phyloP scores from a whole-genome alignment of 192 early-diverging fungal genomes.

The Coemansia sp. region DNA sequence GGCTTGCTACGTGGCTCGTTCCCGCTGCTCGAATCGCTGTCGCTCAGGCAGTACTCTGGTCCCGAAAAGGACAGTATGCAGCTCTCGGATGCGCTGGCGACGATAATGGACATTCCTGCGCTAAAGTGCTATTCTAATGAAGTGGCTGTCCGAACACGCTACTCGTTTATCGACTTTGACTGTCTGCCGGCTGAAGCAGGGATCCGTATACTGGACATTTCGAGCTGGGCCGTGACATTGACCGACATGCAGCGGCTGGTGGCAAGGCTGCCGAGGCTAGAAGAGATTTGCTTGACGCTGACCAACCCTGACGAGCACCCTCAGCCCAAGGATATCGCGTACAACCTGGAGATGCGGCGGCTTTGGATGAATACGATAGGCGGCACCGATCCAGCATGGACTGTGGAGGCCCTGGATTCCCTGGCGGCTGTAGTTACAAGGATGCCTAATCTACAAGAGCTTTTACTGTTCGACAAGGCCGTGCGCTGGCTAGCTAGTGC shows the following conservation, averaged over 20 bases:
- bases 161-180: too few species aligned
- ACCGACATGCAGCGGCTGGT: constrained; percentile 9
- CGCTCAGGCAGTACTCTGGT: too few species aligned
- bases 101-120: too few species aligned
- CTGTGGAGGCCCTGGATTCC: background rate
- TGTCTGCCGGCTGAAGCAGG: background rate
- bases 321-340: constrained; percentile 1
- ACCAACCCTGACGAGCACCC: background rate
- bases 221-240: constrained; percentile 3
- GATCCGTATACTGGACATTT: constrained; percentile 7
- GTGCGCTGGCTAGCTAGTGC: constrained; percentile 1
- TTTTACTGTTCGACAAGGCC: constrained; percentile 11
- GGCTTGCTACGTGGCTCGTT: too few species aligned
- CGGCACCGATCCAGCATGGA: constrained; percentile 1
- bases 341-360: constrained; percentile 5
- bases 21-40: too few species aligned
- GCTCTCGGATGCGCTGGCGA: too few species aligned
- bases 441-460: constrained; percentile 12
- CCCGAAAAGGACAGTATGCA: too few species aligned
- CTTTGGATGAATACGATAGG: constrained; percentile 6
- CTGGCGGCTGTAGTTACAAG: constrained; percentile 1
- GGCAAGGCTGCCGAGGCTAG: background rate
- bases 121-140: too few species aligned
- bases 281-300: constrained; percentile 8
- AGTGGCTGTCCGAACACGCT: too few species aligned